Percentiles rank a stretch among this genome's conserved stretches.
Evolutionary conservation across 306 rosid genomes (phyloP).

Genomic region (Heteromeles arbutifolia): DNA sequence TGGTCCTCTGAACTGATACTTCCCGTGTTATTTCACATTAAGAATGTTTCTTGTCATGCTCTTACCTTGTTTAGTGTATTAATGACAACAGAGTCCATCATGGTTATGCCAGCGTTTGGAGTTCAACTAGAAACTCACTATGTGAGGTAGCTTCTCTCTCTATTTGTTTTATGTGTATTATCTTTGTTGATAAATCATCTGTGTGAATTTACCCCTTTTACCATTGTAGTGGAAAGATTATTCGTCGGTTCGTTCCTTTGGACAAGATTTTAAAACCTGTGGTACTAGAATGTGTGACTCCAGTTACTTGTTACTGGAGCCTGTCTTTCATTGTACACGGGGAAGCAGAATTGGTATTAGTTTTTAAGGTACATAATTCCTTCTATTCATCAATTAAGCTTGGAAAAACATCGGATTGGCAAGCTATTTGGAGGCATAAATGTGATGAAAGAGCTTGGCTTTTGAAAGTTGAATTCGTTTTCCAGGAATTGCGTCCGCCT

Average conservation of each 20-base stretch:
- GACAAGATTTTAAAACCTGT: conserved; percentile 76
- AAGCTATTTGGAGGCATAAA: neutral
- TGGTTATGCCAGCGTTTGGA: conserved; percentile 88
- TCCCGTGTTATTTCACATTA: neutral
- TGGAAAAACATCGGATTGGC: neutral
- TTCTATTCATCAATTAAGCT: neutral
- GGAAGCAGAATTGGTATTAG: conserved; percentile 57
- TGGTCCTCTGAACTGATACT: conserved; percentile 12
- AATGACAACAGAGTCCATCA: conserved; percentile 62
- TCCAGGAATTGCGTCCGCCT: conserved; percentile 65
- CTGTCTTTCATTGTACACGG: conserved; percentile 55
- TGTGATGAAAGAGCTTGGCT: conserved; percentile 1
- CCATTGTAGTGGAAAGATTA: conserved; percentile 54
- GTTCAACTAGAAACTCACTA: conserved; percentile 86
- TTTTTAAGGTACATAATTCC: conserved; percentile 54
- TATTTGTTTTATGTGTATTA: neutral
- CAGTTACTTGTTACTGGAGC: conserved; percentile 88
- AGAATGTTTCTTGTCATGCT: neutral
- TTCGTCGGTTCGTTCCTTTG: conserved; percentile 60
- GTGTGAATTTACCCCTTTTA: neutral
- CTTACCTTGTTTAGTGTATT: neutral
- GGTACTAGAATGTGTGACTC: conserved; percentile 76
- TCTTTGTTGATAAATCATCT: neutral
- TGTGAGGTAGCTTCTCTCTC: conserved; percentile 40
- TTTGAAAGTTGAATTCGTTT: conserved; percentile 17